Percentiles rank a stretch among this genome's conserved stretches.
These are phyloP conservation scores for Beauveria asiatica DNA, from an alignment of 2,329 filamentous ascomycete species.

Conservation along the genomic window DNA sequence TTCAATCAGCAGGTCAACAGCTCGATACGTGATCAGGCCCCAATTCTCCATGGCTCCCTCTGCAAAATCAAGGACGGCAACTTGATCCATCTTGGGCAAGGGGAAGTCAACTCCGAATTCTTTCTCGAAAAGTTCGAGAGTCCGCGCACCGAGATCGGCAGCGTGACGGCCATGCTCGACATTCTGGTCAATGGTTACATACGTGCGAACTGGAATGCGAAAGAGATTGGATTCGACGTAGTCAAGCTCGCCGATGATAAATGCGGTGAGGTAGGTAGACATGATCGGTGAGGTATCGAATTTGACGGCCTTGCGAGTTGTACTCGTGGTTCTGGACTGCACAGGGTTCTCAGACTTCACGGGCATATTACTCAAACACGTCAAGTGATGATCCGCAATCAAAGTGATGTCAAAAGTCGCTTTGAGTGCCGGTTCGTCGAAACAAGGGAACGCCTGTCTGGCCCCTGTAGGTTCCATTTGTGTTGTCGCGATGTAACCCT, in stretches of 20 bases:
- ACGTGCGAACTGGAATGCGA: conserved; percentile 84
- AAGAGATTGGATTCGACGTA: conserved; percentile 89
- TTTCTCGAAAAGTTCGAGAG: conserved; percentile 90
- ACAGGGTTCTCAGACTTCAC: conserved; percentile 71
- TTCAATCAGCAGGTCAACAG: conserved; percentile 74
- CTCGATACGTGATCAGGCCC: conserved; percentile 90
- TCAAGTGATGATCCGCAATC: conserved; percentile 81
- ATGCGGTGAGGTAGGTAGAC: conserved; percentile 93
- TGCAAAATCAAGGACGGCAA: conserved; percentile 91
- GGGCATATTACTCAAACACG: conserved; percentile 92
- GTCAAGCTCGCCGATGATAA: conserved; percentile 89
- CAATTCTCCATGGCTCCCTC: conserved; percentile 98
- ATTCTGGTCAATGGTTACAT: conserved; percentile 80
- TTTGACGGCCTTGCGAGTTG: conserved; percentile 63
- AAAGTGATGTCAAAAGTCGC: conserved; percentile 86
- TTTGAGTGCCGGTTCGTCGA: conserved; percentile 92
- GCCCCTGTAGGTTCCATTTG: conserved; percentile 98
- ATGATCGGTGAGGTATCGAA: conserved; percentile 90
- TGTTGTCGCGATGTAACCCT: conserved; percentile 77
- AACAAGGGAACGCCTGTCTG: conserved; percentile 86
- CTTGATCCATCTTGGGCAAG: conserved; percentile 48
- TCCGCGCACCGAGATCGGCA: conserved; percentile 78
- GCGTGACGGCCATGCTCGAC: conserved; percentile 90
- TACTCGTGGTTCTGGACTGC: conserved; percentile 32
- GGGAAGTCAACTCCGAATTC: conserved; percentile 76